These are phyloP conservation scores for Microsporum audouinii DNA, from an alignment of 2,329 filamentous ascomycete species.

Conservation along the genomic window DNA sequence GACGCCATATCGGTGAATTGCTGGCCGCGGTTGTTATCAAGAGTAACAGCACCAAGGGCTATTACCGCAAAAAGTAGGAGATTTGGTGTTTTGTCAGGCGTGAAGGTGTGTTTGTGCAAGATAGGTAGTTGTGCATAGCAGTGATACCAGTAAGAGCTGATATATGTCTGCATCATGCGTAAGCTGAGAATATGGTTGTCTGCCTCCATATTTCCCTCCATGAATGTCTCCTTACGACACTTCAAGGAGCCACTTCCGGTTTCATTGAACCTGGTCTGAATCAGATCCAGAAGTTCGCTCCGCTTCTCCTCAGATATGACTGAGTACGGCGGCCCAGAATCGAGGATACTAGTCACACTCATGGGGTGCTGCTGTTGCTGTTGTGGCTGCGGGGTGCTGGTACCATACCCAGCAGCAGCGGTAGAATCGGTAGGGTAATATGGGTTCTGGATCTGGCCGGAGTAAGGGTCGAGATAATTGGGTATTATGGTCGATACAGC, in stretches of 20 bases:
- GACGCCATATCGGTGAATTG: slow-evolving; percentile 65
- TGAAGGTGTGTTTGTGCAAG: slow-evolving; percentile 87
- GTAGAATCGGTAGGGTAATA: slow-evolving; percentile 41
- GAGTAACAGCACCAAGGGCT: slow-evolving; percentile 77
- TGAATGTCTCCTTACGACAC: slow-evolving; percentile 61
- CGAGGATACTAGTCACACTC: slow-evolving; percentile 76
- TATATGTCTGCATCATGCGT: slow-evolving; percentile 92
- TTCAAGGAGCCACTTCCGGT: slow-evolving; percentile 62
- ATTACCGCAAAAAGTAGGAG: slow-evolving; percentile 79
- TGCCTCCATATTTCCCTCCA: slow-evolving; percentile 63
- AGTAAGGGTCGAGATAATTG: slow-evolving; percentile 31
- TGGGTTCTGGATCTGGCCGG: slow-evolving; percentile 37
- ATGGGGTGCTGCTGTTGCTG: slow-evolving; percentile 60
- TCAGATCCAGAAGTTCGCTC: slow-evolving; percentile 68
- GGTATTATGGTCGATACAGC: slow-evolving; percentile 31
- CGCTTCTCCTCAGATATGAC: slow-evolving; percentile 80
- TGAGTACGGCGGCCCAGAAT: slow-evolving; percentile 66
- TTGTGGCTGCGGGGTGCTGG: slow-evolving; percentile 19
- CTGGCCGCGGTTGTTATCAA: slow-evolving; percentile 70
- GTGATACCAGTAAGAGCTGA: slow-evolving; percentile 85
- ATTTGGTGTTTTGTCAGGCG: slow-evolving; percentile 73
- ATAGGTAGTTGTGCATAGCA: slow-evolving; percentile 93
- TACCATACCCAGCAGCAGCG: slow-evolving; percentile 38
- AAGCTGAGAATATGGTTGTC: slow-evolving; percentile 59
- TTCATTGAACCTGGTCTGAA: slow-evolving; percentile 70